Percentiles rank a stretch among this genome's conserved stretches.
phyloP scores from a whole-genome alignment of 1,284 basidiomycete genomes.

The Bothia castanella region DNA sequence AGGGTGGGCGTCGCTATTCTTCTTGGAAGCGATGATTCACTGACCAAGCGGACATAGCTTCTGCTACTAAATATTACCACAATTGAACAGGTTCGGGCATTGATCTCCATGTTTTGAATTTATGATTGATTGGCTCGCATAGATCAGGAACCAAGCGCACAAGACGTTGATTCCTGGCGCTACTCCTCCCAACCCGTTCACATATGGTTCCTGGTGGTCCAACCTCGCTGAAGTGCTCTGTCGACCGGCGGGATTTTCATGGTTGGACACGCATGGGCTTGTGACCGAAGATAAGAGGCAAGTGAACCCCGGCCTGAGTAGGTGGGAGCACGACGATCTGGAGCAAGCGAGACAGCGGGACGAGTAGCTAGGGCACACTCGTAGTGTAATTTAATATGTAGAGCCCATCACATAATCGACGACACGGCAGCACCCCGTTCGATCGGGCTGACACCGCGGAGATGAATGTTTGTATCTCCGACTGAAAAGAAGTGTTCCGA shows the following conservation, averaged over 20 bases:
- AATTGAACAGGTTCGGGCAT: conserved; percentile 77
- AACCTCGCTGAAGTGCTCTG: conserved; percentile 70
- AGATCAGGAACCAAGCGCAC: conserved; percentile 79
- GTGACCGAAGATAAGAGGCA: conserved; percentile 66
- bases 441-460: conserved; percentile 19
- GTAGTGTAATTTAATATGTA: conserved; percentile 2
- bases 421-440: background rate
- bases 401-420: background rate
- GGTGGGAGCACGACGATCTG: conserved; percentile 28
- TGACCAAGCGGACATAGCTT: conserved; percentile 45
- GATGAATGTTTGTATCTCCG: conserved; percentile 29
- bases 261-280: conserved; percentile 53
- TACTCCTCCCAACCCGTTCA: conserved; percentile 73
- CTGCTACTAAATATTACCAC: conserved; percentile 84
- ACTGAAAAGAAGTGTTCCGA: conserved; percentile 20
- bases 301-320: conserved; percentile 54
- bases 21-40: background rate
- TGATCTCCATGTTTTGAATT: conserved; percentile 1
- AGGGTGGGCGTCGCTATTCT: conserved; percentile 50
- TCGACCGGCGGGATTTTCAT: conserved; percentile 66
- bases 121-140: conserved; percentile 11
- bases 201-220: conserved; percentile 65
- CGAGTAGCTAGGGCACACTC: conserved; percentile 34
- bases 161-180: conserved; percentile 58
- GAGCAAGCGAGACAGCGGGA: conserved; percentile 22